Conservation (phyloP, 805 yeast species). For the Ogataea angusta region DNA sequence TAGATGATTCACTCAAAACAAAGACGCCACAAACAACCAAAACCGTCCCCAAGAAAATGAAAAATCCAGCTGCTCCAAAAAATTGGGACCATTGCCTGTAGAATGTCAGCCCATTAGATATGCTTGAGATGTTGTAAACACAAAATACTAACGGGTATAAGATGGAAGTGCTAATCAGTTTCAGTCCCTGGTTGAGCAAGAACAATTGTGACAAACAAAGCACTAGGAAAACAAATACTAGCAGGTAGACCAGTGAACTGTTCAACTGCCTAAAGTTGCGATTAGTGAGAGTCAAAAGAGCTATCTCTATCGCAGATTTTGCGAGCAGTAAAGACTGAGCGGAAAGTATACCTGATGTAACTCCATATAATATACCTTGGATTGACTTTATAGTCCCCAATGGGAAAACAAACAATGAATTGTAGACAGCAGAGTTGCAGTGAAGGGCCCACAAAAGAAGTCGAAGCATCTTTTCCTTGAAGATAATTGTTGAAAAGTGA, state of each 20-base stretch:
- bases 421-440: background rate
- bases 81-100: slow-evolving; percentile 48
- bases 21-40: slow-evolving; percentile 68
- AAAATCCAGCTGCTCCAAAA: slow-evolving; percentile 32
- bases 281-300: slow-evolving; percentile 43
- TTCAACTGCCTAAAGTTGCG: slow-evolving; percentile 32
- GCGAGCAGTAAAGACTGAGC: slow-evolving; percentile 86
- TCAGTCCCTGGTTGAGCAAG: slow-evolving; percentile 70
- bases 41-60: slow-evolving; percentile 43
- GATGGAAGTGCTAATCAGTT: slow-evolving; percentile 67
- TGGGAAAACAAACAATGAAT: slow-evolving; percentile 12
- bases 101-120: slow-evolving; percentile 61
- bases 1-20: slow-evolving; percentile 53
- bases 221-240: slow-evolving; percentile 51
- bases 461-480: too few species aligned
- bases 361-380: slow-evolving; percentile 64
- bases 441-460: too few species aligned
- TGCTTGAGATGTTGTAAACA: slow-evolving; percentile 69
- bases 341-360: slow-evolving; percentile 70
- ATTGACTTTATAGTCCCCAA: slow-evolving; percentile 26
- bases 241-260: slow-evolving; percentile 43
- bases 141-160: slow-evolving; percentile 84
- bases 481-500: background rate
- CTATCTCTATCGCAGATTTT: slow-evolving; percentile 74
- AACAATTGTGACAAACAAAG: slow-evolving; percentile 71